phyloP scores from a whole-genome alignment of 495 filamentous ascomycete genomes.

The Aspergillus ellipticus region DNA sequence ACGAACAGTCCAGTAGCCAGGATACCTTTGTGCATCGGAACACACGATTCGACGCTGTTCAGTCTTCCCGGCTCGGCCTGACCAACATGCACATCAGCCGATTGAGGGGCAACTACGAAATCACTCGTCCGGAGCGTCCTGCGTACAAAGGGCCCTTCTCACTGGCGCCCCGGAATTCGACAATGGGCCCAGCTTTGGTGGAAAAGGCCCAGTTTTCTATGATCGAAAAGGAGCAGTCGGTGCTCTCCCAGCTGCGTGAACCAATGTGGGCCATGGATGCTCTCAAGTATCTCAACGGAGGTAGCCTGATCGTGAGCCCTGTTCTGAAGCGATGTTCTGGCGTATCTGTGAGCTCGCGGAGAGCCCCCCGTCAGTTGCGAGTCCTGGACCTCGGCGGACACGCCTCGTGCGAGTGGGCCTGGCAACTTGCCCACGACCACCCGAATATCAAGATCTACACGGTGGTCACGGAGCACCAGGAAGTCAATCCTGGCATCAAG shows the following conservation, averaged over 20 bases:
- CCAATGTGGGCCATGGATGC: constrained; percentile 81
- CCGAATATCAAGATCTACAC: constrained; percentile 84
- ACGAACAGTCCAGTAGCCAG: constrained; percentile 51
- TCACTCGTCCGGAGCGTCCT: constrained; percentile 44
- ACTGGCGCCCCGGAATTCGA: constrained; percentile 50
- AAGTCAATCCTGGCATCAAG: constrained; percentile 64
- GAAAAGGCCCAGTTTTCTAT: constrained; percentile 48
- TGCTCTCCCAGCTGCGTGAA: constrained; percentile 67
- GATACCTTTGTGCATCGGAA: constrained; percentile 82
- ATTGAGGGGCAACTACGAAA: constrained; percentile 72
- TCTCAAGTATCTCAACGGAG: constrained; percentile 71
- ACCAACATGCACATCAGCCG: constrained; percentile 63
- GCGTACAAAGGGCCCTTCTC: constrained; percentile 50
- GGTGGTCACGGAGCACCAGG: constrained; percentile 66
- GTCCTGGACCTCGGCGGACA: constrained; percentile 90
- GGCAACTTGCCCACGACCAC: constrained; percentile 82
- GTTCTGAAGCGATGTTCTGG: constrained; percentile 55
- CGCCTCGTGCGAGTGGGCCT: constrained; percentile 87
- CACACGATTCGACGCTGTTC: constrained; percentile 83
- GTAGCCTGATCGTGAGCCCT: constrained; percentile 73
- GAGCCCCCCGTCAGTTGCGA: constrained; percentile 33
- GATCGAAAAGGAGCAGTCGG: constrained; percentile 75
- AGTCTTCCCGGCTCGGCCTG: constrained; percentile 70
- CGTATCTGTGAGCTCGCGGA: constrained; percentile 13
- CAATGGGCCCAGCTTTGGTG: constrained; percentile 33